A percentile compares a stretch with the other conserved stretches of the same genome.
These are phyloP conservation scores for Auxenochlorella pyrenoidosa DNA, from an alignment of 139 green algal genomes.

Conservation along the genomic window DNA sequence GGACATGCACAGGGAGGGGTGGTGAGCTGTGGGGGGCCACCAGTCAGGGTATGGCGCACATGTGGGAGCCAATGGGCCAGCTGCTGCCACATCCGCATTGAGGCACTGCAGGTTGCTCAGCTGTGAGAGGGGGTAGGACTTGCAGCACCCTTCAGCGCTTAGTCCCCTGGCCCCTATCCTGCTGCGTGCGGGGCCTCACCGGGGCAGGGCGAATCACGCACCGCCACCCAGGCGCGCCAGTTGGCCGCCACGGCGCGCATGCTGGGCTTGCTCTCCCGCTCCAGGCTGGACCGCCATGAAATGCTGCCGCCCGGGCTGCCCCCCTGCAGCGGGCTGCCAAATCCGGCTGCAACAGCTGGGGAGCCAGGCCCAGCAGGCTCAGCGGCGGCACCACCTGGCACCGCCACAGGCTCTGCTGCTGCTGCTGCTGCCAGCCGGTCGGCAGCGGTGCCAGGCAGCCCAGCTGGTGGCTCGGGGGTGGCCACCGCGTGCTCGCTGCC, in stretches of 20 bases:
- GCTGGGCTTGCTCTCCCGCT: constrained; percentile 1
- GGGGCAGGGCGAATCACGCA: constrained; percentile 29
- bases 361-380: not conserved
- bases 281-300: not conserved
- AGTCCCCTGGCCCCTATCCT: no score
- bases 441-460: not conserved
- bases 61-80: no score
- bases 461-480: not conserved
- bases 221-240: constrained; percentile 27
- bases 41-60: no score
- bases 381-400: not conserved
- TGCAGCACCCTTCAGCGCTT: no score
- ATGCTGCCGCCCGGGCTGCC: not conserved
- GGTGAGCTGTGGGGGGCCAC: not conserved
- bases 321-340: not conserved
- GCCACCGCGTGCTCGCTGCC: not conserved
- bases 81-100: no score
- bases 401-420: not conserved
- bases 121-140: no score
- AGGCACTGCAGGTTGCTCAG: no score
- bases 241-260: constrained; percentile 26
- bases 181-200: not conserved
- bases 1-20: not conserved
- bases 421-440: not conserved
- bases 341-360: not conserved